Conservation (phyloP, 2,329 filamentous ascomycete genomes). For the Pseudocercospora ulei region DNA sequence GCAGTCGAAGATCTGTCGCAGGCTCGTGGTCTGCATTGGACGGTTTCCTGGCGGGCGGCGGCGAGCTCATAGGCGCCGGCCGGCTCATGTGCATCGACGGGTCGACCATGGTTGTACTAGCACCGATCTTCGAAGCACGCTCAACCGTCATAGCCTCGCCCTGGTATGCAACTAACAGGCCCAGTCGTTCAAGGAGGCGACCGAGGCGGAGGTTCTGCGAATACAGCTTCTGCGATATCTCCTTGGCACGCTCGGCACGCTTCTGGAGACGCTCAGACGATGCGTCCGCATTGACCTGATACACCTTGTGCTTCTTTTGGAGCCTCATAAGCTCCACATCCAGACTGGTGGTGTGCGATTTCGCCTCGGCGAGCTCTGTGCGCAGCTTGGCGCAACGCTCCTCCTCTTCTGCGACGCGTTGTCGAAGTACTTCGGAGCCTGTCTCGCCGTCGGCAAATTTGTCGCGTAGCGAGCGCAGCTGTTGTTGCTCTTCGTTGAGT, state of each 20-base stretch:
- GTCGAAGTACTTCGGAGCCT: constrained; percentile 67
- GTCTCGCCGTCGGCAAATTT: constrained; percentile 75
- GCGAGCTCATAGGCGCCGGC: constrained; percentile 48
- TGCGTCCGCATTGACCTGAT: constrained; percentile 42
- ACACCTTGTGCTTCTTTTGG: constrained; percentile 53
- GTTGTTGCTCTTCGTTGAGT: constrained; percentile 56
- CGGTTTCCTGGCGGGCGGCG: constrained; percentile 48
- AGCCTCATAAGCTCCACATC: constrained; percentile 64
- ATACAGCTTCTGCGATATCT: constrained; percentile 74
- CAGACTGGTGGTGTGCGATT: constrained; percentile 63
- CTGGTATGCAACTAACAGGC: constrained; percentile 69
- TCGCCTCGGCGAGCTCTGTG: constrained; percentile 62
- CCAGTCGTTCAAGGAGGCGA: constrained; percentile 73
- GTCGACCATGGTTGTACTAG: constrained; percentile 41
- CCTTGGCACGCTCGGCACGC: constrained; percentile 64
- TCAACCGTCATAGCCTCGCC: constrained; percentile 62
- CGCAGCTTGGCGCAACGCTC: constrained; percentile 56
- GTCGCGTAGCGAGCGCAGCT: constrained; percentile 57
- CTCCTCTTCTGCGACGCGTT: constrained; percentile 66
- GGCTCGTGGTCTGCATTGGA: constrained; percentile 36
- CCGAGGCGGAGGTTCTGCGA: constrained; percentile 74
- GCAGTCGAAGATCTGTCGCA: constrained; percentile 54
- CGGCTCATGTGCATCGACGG: constrained; percentile 40
- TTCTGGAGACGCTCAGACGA: constrained; percentile 54
- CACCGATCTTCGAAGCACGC: constrained; percentile 52